These are phyloP conservation scores for Musa itinerans DNA, from an alignment of 176 grass and related monocot species.

Conservation along the genomic window DNA sequence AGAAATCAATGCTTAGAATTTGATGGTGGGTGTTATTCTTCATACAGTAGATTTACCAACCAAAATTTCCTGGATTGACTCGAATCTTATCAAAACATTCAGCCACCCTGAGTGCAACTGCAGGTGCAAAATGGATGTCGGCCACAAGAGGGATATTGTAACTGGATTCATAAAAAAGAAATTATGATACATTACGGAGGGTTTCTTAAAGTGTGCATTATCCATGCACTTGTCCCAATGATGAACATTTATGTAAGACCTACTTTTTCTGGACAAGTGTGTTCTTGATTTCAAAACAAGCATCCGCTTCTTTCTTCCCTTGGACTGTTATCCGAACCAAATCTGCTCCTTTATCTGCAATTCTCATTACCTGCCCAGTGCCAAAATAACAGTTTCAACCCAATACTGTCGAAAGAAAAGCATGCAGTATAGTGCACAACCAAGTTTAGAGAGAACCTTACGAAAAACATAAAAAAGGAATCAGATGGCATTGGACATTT, in stretches of 20 bases:
- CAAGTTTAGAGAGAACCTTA: neutral
- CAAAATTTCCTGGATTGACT: slow-evolving; percentile 98
- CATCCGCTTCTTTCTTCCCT: slow-evolving; percentile 95
- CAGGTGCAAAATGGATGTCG: slow-evolving; percentile 99
- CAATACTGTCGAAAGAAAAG: neutral
- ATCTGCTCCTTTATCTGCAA: slow-evolving; percentile 94
- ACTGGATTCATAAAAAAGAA: slow-evolving; percentile 30
- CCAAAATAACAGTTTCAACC: neutral
- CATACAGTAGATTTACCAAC: slow-evolving; percentile 27
- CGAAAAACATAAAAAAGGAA: neutral
- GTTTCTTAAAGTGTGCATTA: neutral
- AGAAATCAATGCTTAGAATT: neutral
- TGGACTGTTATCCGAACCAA: slow-evolving; percentile 96
- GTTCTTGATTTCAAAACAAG: slow-evolving; percentile 95
- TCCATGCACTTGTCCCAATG: neutral
- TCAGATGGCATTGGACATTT: neutral
- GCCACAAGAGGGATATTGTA: slow-evolving; percentile 96
- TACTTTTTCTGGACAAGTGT: slow-evolving; percentile 97
- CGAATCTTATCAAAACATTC: slow-evolving; percentile 99
- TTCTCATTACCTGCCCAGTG: slow-evolving; percentile 74
- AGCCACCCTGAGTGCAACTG: slow-evolving; percentile 81
- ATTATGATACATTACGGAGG: slow-evolving; percentile 4
- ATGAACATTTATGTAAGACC: slow-evolving; percentile 21
- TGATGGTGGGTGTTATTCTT: neutral
- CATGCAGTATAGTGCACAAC: neutral